phyloP scores from a whole-genome alignment of 2,329 filamentous ascomycete genomes.

The Fusarium sp. region DNA sequence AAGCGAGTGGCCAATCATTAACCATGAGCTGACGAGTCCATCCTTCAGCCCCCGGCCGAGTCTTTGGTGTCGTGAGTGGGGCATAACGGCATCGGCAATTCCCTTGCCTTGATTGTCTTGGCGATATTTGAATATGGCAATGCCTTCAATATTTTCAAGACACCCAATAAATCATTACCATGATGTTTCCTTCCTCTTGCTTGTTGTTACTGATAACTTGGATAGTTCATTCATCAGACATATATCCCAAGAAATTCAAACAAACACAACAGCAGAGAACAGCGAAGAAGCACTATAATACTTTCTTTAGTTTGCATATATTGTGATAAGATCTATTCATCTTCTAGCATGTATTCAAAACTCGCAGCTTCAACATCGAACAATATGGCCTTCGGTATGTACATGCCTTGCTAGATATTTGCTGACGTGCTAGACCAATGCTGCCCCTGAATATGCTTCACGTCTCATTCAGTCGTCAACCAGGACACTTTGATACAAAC shows the following conservation, averaged over 20 bases:
- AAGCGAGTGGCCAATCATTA: conserved; percentile 43
- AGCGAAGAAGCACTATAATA: not conserved
- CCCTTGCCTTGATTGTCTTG: conserved; percentile 25
- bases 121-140: conserved; percentile 5
- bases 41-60: conserved; percentile 31
- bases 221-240: not conserved
- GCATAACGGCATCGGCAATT: conserved; percentile 31
- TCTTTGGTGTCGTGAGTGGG: conserved; percentile 22
- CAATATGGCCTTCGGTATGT: conserved; percentile 2
- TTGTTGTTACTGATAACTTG: not conserved
- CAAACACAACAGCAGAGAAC: not conserved
- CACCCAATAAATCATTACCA: not conserved
- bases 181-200: not conserved
- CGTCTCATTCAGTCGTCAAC: conserved; percentile 22
- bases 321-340: conserved; percentile 11
- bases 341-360: not conserved
- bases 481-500: not conserved
- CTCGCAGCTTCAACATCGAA: not conserved
- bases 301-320: not conserved
- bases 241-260: conserved; percentile 20
- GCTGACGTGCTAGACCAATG: not conserved
- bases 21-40: conserved; percentile 50
- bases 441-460: not conserved
- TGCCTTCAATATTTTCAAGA: conserved; percentile 1
- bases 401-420: not conserved